Conservation (phyloP, 768 basidiomycete species). For the Gloeophyllum trabeum region DNA sequence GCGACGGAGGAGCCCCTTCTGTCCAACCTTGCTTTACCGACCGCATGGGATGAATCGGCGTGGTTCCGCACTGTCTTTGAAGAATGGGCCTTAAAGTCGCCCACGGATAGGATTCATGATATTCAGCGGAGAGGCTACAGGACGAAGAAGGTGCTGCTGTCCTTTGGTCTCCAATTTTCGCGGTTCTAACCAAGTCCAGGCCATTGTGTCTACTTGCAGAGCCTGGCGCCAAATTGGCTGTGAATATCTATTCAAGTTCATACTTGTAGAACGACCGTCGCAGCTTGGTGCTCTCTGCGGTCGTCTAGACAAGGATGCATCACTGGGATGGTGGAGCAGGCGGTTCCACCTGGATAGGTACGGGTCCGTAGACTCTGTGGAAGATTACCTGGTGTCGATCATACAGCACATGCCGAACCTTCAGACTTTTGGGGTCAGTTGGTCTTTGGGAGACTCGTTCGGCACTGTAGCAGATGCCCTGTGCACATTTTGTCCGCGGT, state of each 20-base stretch:
- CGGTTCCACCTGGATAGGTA: constrained; percentile 61
- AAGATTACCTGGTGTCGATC: constrained; percentile 43
- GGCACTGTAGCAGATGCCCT: constrained; percentile 57
- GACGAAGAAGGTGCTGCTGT: constrained; percentile 51
- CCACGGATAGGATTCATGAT: constrained; percentile 44
- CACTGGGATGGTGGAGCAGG: constrained; percentile 60
- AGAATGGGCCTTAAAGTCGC: constrained; percentile 48
- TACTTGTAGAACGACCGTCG: constrained; percentile 54
- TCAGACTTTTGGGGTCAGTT: constrained; percentile 60
- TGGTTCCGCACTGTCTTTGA: constrained; percentile 45
- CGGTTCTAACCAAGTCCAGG: constrained; percentile 22
- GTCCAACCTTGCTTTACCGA: constrained; percentile 49
- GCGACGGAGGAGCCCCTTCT: constrained; percentile 64
- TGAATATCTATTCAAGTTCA: constrained; percentile 57
- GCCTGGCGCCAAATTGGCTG: constrained; percentile 49
- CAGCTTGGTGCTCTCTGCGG: constrained; percentile 40
- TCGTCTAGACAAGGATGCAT: constrained; percentile 39
- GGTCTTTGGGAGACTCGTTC: constrained; percentile 48
- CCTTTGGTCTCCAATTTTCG: constrained; percentile 2
- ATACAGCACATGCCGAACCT: constrained; percentile 62
- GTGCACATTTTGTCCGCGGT: constrained; percentile 32
- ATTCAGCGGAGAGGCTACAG: constrained; percentile 50
- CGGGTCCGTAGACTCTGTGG: constrained; percentile 34
- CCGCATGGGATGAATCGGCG: constrained; percentile 47
- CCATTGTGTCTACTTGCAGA: constrained; percentile 58